Percentiles rank a stretch among this genome's conserved stretches.
phyloP scores from a whole-genome alignment of 371 early-diverging fungal genomes.

The Chytridium lagenaria region DNA sequence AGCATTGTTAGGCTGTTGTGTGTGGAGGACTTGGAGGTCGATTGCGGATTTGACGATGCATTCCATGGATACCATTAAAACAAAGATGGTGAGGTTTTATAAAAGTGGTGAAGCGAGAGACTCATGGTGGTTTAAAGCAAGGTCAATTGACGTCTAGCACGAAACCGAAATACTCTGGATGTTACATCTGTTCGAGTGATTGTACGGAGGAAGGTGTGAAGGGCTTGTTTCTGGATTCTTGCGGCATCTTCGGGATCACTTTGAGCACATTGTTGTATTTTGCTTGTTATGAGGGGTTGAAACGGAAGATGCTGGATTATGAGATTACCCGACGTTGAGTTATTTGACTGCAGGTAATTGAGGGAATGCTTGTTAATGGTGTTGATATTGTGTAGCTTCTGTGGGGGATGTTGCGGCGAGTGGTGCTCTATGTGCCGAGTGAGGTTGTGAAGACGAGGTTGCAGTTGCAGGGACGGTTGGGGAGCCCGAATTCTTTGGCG shows the following conservation, averaged over 20 bases:
- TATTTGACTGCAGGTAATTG: conserved; percentile 70
- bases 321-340: conserved; percentile 64
- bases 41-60: conserved; percentile 76
- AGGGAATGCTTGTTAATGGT: not conserved
- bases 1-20: conserved; percentile 58
- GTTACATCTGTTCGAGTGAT: conserved; percentile 69
- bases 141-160: conserved; percentile 30
- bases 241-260: conserved; percentile 80
- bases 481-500: conserved; percentile 76
- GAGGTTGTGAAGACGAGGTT: conserved; percentile 82
- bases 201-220: conserved; percentile 71
- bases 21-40: conserved; percentile 77
- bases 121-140: conserved; percentile 32
- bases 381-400: conserved; percentile 35
- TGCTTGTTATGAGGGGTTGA: conserved; percentile 75
- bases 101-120: conserved; percentile 45
- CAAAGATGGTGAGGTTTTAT: conserved; percentile 63
- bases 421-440: conserved; percentile 76
- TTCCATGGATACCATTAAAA: conserved; percentile 75
- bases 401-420: conserved; percentile 78
- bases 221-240: conserved; percentile 77
- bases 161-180: conserved; percentile 48
- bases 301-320: conserved; percentile 65
- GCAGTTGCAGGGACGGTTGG: conserved; percentile 81
- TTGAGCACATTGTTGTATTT: conserved; percentile 75